A percentile compares a stretch with the other conserved stretches of the same genome.
Evolutionary conservation across 345 rosid genomes (phyloP).

Genomic region (Linum tenue): DNA sequence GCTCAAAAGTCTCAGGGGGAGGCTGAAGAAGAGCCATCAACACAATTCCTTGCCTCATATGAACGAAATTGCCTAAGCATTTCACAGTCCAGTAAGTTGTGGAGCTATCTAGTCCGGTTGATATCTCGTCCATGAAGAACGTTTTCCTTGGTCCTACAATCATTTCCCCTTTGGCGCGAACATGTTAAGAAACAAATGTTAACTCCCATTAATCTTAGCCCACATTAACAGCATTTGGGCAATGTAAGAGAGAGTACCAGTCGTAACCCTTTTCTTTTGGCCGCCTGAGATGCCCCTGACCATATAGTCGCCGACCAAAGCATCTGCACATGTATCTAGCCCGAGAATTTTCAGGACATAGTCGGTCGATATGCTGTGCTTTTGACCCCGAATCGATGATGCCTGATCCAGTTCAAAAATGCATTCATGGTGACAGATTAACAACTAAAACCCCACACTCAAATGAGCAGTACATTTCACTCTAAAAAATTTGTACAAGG

Average conservation of each 20-base stretch:
- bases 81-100: conserved; percentile 87
- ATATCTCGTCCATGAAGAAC: conserved; percentile 92
- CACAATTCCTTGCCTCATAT: conserved; percentile 79
- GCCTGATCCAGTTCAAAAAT: conserved; percentile 36
- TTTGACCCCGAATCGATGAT: conserved; percentile 64
- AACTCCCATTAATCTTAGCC: not conserved
- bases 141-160: conserved; percentile 89
- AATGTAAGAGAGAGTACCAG: conserved; percentile 41
- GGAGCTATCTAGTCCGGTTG: conserved; percentile 91
- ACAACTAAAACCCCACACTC: no score
- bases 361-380: conserved; percentile 71
- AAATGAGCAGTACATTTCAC: no score
- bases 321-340: conserved; percentile 79
- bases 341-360: conserved; percentile 83
- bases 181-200: not conserved
- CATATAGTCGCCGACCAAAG: conserved; percentile 85
- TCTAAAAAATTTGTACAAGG: not conserved
- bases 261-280: conserved; percentile 53
- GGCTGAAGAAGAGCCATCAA: conserved; percentile 96
- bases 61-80: conserved; percentile 73
- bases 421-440: no score
- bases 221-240: not conserved
- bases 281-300: conserved; percentile 51
- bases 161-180: conserved; percentile 66
- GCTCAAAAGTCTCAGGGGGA: conserved; percentile 31